Conservation (phyloP, 768 basidiomycete genomes). For the Sutorius australiensis region DNA sequence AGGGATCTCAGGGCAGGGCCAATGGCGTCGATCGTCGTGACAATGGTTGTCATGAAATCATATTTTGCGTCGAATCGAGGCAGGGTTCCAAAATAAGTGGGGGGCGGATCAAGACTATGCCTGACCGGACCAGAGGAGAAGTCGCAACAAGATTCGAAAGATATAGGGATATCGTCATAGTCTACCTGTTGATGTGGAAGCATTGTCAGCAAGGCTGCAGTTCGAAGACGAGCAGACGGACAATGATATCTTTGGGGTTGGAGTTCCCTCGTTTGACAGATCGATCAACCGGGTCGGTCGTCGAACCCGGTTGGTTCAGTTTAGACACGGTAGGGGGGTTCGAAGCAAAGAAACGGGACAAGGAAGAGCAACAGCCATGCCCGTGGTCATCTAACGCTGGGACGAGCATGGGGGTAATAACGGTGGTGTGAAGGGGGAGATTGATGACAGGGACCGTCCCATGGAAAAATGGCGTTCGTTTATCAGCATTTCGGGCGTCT, state of each 20-base stretch:
- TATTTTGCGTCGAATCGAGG: slow-evolving; percentile 15
- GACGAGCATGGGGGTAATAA: slow-evolving; percentile 17
- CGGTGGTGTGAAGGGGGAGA: slow-evolving; percentile 6
- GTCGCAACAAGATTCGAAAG: slow-evolving; percentile 42
- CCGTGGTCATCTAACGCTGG: slow-evolving; percentile 24
- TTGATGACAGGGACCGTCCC: slow-evolving; percentile 2
- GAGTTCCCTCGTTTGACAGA: slow-evolving; percentile 4
- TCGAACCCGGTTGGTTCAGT: not conserved
- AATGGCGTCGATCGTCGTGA: slow-evolving; percentile 48
- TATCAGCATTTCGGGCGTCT: slow-evolving; percentile 29
- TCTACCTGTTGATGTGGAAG: slow-evolving; percentile 3
- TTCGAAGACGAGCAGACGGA: slow-evolving; percentile 2
- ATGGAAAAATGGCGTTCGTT: slow-evolving; percentile 30
- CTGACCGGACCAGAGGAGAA: slow-evolving; percentile 33
- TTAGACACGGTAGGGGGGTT: not conserved
- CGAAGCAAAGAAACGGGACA: slow-evolving; percentile 19
- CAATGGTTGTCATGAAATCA: slow-evolving; percentile 52
- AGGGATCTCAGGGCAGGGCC: slow-evolving; percentile 50
- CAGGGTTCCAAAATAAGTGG: slow-evolving; percentile 36
- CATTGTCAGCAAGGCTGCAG: not conserved
- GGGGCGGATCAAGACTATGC: slow-evolving; percentile 34
- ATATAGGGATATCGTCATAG: slow-evolving; percentile 24
- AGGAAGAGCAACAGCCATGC: slow-evolving; percentile 17
- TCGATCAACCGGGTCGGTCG: not conserved
- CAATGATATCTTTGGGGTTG: slow-evolving; percentile 1